Conservation (phyloP, 169 alveolate genomes). For the Eimeria mitis region DNA sequence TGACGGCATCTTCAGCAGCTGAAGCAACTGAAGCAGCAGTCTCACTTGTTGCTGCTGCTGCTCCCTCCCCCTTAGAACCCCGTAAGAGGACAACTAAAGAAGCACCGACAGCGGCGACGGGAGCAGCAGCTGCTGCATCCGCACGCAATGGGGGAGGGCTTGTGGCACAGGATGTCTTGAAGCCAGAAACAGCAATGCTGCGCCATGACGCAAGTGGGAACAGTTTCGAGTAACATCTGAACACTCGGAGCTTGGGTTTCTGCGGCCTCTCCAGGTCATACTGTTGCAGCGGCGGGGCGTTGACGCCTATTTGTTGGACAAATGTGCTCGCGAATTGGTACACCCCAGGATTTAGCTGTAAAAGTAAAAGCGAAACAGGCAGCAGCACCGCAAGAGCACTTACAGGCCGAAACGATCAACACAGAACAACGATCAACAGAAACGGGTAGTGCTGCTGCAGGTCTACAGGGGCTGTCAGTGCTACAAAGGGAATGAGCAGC, state of each 20-base stretch:
- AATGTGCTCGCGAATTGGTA: conserved; percentile 46
- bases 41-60: conserved; percentile 28
- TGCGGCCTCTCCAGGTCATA: not conserved
- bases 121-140: not conserved
- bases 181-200: not conserved
- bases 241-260: conserved; percentile 18
- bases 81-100: not conserved
- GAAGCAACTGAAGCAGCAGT: not conserved
- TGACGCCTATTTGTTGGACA: conserved; percentile 29
- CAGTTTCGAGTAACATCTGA: conserved; percentile 57
- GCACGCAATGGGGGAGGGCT: not conserved
- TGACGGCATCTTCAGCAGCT: not conserved
- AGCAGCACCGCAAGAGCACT: not conserved
- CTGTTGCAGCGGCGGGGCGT: not conserved
- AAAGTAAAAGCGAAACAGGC: not conserved
- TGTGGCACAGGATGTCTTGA: not conserved
- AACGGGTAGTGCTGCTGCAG: not conserved
- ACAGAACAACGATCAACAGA: not conserved
- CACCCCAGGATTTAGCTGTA: conserved; percentile 25
- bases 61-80: not conserved
- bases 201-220: conserved; percentile 49
- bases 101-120: not conserved
- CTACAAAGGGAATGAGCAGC: not conserved
- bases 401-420: not conserved
- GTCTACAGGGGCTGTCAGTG: not conserved